phyloP scores from a whole-genome alignment of 768 basidiomycete genomes.

The Tephrocybe sp. region DNA sequence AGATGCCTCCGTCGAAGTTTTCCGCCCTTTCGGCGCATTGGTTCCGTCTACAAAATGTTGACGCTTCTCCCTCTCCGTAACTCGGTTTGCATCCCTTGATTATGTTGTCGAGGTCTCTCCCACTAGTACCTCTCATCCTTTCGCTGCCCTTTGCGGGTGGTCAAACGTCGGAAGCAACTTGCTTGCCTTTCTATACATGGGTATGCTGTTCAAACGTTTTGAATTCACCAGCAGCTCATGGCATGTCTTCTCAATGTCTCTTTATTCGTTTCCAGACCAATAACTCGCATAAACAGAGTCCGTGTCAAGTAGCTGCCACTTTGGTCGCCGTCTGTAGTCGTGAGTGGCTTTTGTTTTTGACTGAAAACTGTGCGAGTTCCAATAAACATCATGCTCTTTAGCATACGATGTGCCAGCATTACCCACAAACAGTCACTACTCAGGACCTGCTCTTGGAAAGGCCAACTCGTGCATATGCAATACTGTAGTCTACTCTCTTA shows the following conservation, averaged over 20 bases:
- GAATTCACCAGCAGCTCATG: too few species aligned
- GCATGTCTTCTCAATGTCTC: too few species aligned
- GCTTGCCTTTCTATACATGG: slow-evolving; percentile 42
- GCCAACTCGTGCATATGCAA: slow-evolving; percentile 53
- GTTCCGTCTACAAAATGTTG: background rate
- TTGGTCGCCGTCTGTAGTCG: slow-evolving; percentile 43
- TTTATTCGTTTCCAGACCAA: slow-evolving; percentile 29
- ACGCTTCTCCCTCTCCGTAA: slow-evolving; percentile 1
- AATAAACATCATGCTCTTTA: slow-evolving; percentile 6
- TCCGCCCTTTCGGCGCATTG: slow-evolving; percentile 14
- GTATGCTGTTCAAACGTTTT: slow-evolving; percentile 20
- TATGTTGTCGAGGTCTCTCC: slow-evolving; percentile 24
- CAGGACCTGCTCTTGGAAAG: slow-evolving; percentile 35
- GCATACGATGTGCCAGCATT: slow-evolving; percentile 33
- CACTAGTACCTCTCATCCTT: slow-evolving; percentile 21
- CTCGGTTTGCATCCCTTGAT: slow-evolving; percentile 3
- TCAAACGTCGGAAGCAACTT: slow-evolving; percentile 39
- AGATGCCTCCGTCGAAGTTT: slow-evolving; percentile 18
- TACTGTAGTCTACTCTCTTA: slow-evolving; percentile 52
- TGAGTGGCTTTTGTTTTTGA: slow-evolving; percentile 22
- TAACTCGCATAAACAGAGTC: slow-evolving; percentile 48
- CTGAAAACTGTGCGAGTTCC: background rate
- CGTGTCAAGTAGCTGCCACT: slow-evolving; percentile 45
- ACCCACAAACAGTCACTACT: slow-evolving; percentile 32
- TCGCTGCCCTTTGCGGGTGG: slow-evolving; percentile 21